Percentiles rank a stretch among this genome's conserved stretches.
Evolutionary conservation across 2,329 filamentous ascomycete genomes (phyloP).

Genomic region (Fusarium marasasianum): DNA sequence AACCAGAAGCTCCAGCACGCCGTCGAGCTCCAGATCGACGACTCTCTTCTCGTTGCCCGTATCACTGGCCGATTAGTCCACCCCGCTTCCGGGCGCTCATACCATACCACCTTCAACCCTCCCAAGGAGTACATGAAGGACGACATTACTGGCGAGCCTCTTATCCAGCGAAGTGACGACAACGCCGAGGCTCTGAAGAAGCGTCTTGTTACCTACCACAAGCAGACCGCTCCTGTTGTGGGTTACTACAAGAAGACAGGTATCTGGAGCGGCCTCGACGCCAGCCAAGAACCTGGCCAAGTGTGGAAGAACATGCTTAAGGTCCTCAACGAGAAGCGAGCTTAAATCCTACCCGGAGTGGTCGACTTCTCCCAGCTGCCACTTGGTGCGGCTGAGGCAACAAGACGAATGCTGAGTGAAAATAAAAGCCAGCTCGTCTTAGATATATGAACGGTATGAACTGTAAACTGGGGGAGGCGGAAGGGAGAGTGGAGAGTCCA

Average conservation of each 20-base stretch:
- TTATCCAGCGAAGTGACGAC: conserved; percentile 96
- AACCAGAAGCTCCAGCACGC: conserved; percentile 92
- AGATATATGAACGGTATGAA: conserved; percentile 44
- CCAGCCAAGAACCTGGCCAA: conserved; percentile 92
- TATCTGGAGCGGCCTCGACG: conserved; percentile 96
- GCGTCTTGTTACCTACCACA: conserved; percentile 91
- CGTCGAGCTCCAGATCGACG: conserved; percentile 96
- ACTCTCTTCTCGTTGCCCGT: conserved; percentile 89
- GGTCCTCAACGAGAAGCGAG: conserved; percentile 72
- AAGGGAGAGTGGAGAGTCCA: conserved; percentile 18
- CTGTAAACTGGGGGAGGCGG: conserved; percentile 28
- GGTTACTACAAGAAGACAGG: conserved; percentile 97
- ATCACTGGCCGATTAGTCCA: conserved; percentile 97
- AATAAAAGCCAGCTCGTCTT: conserved; percentile 31
- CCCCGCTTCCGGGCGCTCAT: conserved; percentile 93
- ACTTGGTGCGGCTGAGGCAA: conserved; percentile 43
- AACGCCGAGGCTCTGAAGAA: conserved; percentile 97
- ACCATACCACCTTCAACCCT: conserved; percentile 99
- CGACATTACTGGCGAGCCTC: conserved; percentile 94
- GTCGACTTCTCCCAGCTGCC: conserved; percentile 13
- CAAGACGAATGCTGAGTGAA: conserved; percentile 38
- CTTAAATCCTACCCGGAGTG: conserved; percentile 41
- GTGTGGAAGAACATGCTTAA: conserved; percentile 94
- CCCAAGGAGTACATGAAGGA: conserved; percentile 95
- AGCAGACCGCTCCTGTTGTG: conserved; percentile 91